Evolutionary conservation across 2,329 filamentous ascomycete species (phyloP).

Genomic region (Bipolaris oryzae): DNA sequence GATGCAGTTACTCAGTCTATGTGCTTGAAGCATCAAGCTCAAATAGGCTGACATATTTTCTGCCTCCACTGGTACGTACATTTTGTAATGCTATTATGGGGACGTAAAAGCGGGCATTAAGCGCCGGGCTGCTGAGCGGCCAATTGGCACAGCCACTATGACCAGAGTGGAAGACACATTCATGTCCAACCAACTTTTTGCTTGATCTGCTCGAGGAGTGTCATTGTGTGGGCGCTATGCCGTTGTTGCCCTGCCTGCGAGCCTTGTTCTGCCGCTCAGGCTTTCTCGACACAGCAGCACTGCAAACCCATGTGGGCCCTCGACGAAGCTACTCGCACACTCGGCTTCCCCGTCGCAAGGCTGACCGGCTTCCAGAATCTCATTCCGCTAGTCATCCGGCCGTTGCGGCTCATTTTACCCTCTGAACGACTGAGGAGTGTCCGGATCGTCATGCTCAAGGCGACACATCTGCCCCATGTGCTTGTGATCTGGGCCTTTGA

Average conservation of each 20-base stretch:
- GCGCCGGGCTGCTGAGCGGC: conserved; percentile 38
- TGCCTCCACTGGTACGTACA: conserved; percentile 54
- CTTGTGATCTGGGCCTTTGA: conserved; percentile 73
- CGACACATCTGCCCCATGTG: conserved; percentile 70
- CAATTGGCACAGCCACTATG: conserved; percentile 41
- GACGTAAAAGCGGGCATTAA: conserved; percentile 37
- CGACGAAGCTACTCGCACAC: conserved; percentile 5
- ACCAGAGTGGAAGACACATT: conserved; percentile 13
- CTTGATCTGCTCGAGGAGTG: conserved; percentile 1
- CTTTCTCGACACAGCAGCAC: conserved; percentile 19
- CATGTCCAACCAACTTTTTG: conserved; percentile 22
- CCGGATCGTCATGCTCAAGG: conserved; percentile 64
- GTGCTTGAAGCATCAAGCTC: conserved; percentile 60
- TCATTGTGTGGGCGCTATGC: conserved; percentile 7
- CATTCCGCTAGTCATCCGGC: conserved; percentile 73
- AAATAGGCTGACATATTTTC: conserved; percentile 56
- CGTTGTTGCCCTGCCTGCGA: conserved; percentile 20
- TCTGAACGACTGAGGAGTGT: conserved; percentile 67
- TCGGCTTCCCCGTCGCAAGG: conserved; percentile 24
- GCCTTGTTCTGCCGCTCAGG: conserved; percentile 37
- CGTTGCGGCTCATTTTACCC: conserved; percentile 71
- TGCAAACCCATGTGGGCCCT: conserved; percentile 12
- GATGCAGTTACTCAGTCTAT: conserved; percentile 57
- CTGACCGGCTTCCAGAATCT: conserved; percentile 64
- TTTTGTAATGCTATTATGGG: conserved; percentile 31